Conservation (phyloP, 2,329 filamentous ascomycete genomes). For the Colletotrichum magnum region DNA sequence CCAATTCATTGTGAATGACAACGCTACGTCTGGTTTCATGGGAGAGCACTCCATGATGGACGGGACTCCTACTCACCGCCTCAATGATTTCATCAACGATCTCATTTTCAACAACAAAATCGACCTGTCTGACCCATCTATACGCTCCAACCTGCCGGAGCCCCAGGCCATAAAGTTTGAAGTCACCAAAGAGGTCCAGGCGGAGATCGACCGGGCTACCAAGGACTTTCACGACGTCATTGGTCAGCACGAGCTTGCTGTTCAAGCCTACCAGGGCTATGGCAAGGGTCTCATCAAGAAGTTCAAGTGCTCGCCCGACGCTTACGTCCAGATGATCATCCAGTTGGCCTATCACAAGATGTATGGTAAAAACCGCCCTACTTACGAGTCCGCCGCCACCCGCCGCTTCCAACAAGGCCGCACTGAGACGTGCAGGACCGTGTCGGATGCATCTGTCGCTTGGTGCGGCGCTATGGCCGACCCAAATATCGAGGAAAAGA, state of each 20-base stretch:
- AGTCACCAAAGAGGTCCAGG: conserved; percentile 79
- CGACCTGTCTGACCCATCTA: conserved; percentile 82
- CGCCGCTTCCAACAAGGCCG: conserved; percentile 96
- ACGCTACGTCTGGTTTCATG: conserved; percentile 97
- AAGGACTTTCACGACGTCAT: conserved; percentile 87
- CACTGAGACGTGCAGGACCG: conserved; percentile 94
- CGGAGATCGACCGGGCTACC: conserved; percentile 83
- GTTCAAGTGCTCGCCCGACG: conserved; percentile 98
- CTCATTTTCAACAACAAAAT: conserved; percentile 95
- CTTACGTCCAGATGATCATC: conserved; percentile 98
- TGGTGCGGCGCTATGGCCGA: conserved; percentile 93
- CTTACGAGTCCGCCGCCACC: conserved; percentile 96
- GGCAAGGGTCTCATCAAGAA: conserved; percentile 99
- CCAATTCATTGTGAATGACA: conserved; percentile 98
- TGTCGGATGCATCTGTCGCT: conserved; percentile 90
- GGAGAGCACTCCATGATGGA: conserved; percentile 99
- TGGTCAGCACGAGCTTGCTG: conserved; percentile 87
- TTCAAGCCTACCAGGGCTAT: conserved; percentile 97
- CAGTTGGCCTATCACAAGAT: conserved; percentile 99
- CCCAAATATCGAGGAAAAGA: conserved; percentile 71
- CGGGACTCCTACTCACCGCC: conserved; percentile 94
- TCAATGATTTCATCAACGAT: conserved; percentile 95
- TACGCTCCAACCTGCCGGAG: conserved; percentile 88
- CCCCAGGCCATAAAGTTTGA: conserved; percentile 84
- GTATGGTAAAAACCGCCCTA: conserved; percentile 97